Base-by-base conservation (phyloP, 176 grass and related monocot species). In the Triticum monococcum region DNA sequence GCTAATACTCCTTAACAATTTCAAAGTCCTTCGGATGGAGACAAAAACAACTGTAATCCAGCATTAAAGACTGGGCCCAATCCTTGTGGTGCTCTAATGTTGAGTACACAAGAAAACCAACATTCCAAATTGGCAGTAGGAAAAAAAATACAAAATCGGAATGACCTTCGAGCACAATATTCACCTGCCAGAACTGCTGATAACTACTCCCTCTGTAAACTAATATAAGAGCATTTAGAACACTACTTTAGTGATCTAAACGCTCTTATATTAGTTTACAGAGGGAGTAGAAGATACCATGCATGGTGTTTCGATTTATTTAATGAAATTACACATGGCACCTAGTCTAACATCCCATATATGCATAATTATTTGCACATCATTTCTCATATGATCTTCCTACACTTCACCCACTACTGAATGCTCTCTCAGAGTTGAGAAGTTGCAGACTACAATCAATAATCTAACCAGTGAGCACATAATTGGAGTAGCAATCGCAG, bases 391-490 rank as follows among this genome's bases (percentile, higher is more conserved):
- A 8, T 2, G 40, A 33, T 46, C 26, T 33, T 66, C 12, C 3
- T 36, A 66, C 14, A 25, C 26, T 52, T 66, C 14, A 54, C 13
- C 38, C 11, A 52, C 43, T 38, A 46, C 72, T 24, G 2, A 31
- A 50, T 64, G 40, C 30, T 13, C 66, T 68, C 5, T 66, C 31
- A 33, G 13, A 79, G 20, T 40, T 71, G 17, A 64, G 32, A 62
- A 81, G 65, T 68, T 77, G 45, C 64, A 64, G 31, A 11, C 48
- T 72, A 28, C 70, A 60, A 60, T 76, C 3, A 67, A 85, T 26
- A 85, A 81, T 24, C 5, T 60, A 35, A 59, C 2, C 13, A 17
- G 12, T 37, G 25, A 40, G 50, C 50, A 68, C 72, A 56, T 60
- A 36, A 83, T 46, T 46, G 9, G 56, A 40, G 46, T 65, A 3